phyloP scores from a whole-genome alignment of 495 filamentous ascomycete genomes.

The Niebla homalea region DNA sequence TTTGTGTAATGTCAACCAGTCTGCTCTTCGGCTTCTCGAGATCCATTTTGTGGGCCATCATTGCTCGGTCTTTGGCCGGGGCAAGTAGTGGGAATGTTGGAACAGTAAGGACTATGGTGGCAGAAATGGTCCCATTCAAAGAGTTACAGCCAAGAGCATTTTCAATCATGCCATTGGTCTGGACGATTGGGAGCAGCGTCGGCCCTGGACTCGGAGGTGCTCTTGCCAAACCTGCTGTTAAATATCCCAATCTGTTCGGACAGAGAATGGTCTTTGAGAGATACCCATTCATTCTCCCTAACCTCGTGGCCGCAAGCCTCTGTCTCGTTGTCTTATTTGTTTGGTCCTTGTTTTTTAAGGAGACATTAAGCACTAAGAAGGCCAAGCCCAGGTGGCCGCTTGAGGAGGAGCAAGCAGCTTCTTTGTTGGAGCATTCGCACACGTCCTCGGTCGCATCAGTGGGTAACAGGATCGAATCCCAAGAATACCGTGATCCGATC shows the following conservation, averaged over 20 bases:
- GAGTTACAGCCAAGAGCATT: slow-evolving; percentile 74
- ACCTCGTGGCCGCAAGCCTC: slow-evolving; percentile 58
- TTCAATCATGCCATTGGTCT: slow-evolving; percentile 68
- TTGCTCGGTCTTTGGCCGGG: slow-evolving; percentile 54
- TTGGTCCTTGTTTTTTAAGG: slow-evolving; percentile 60
- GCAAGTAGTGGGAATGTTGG: slow-evolving; percentile 67
- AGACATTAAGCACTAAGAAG: slow-evolving; percentile 60
- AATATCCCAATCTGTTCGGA: slow-evolving; percentile 56
- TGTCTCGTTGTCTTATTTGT: slow-evolving; percentile 60
- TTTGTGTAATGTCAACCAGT: slow-evolving; percentile 59
- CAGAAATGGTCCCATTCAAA: slow-evolving; percentile 69
- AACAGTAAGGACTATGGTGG: slow-evolving; percentile 69
- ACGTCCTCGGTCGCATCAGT: slow-evolving; percentile 9
- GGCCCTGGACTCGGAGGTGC: slow-evolving; percentile 80
- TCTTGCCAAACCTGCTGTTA: slow-evolving; percentile 60
- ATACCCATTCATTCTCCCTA: slow-evolving; percentile 74
- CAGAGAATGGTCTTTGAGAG: slow-evolving; percentile 49
- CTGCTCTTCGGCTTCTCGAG: slow-evolving; percentile 68
- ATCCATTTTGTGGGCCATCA: slow-evolving; percentile 56
- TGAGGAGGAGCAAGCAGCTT: slow-evolving; percentile 29
- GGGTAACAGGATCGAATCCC: too few species aligned
- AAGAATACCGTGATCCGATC: too few species aligned
- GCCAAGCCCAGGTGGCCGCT: slow-evolving; percentile 31
- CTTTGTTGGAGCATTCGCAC: slow-evolving; percentile 12
- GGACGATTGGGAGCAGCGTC: slow-evolving; percentile 74